Conservation (phyloP, 805 yeast genomes). For the Metschnikowia dekortorum region DNA sequence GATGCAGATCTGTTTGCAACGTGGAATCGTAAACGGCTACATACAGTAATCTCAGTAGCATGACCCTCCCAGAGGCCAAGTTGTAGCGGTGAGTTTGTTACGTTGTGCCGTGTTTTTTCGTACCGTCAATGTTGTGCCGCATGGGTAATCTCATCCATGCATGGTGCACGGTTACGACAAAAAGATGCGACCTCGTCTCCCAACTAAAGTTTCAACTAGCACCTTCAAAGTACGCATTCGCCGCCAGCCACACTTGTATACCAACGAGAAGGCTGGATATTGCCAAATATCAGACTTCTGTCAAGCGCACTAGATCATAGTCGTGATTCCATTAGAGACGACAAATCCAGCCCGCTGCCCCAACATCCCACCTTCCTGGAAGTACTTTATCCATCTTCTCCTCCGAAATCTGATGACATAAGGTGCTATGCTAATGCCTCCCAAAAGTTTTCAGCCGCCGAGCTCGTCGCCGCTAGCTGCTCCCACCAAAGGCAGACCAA, state of each 20-base stretch:
- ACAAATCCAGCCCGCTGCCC: background rate
- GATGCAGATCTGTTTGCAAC: background rate
- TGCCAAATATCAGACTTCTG: too few relatives aligned
- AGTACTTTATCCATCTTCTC: background rate
- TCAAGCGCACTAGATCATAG: background rate
- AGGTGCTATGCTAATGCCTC: conserved; percentile 7
- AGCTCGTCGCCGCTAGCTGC: conserved; percentile 18
- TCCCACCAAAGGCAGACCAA: background rate
- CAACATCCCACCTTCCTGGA: background rate
- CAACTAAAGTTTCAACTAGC: background rate
- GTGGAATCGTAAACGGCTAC: background rate
- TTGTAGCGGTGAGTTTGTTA: background rate
- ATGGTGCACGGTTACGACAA: conserved; percentile 2
- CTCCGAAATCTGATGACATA: background rate
- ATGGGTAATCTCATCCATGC: conserved; percentile 1
- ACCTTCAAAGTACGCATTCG: background rate
- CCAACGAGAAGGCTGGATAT: background rate
- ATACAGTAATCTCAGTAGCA: background rate
- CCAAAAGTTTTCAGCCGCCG: conserved; percentile 15
- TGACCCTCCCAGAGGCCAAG: background rate
- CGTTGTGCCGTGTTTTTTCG: background rate
- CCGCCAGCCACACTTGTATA: background rate
- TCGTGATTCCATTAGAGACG: background rate
- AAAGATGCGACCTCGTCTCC: conserved; percentile 1
- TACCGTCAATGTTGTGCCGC: background rate